Evolutionary conservation across 1,284 basidiomycete genomes (phyloP).

Genomic region (Cryptococcus hybrid): DNA sequence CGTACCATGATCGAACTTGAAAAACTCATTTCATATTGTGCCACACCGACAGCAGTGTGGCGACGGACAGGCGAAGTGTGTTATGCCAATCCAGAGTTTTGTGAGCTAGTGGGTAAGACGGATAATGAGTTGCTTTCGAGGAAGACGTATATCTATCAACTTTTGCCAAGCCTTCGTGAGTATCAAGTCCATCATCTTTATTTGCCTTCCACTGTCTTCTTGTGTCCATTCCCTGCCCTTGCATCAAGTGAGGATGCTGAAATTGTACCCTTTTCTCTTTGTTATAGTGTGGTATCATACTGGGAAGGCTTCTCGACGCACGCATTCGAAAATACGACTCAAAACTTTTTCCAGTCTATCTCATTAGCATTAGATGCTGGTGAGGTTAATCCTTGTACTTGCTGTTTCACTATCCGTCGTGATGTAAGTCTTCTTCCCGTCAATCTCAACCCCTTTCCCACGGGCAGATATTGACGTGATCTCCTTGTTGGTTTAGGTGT

Average conservation of each 20-base stretch:
- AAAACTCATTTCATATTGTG: constrained; percentile 94
- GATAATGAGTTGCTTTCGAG: constrained; percentile 75
- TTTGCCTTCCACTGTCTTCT: too few species aligned
- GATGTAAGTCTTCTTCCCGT: constrained; percentile 62
- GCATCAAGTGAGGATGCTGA: too few species aligned
- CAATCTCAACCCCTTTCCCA: neutral
- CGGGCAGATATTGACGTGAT: too few species aligned
- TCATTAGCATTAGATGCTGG: constrained; percentile 53
- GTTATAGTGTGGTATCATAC: constrained; percentile 65
- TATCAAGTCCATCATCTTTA: neutral
- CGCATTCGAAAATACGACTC: constrained; percentile 92
- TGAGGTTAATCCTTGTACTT: constrained; percentile 65
- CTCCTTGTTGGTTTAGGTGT: constrained; percentile 22
- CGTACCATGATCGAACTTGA: constrained; percentile 90
- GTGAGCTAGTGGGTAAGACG: constrained; percentile 86
- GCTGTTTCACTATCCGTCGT: constrained; percentile 88
- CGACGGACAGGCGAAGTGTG: constrained; percentile 96
- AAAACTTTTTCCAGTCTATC: constrained; percentile 89
- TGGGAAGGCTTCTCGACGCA: constrained; percentile 94
- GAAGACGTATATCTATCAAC: constrained; percentile 83
- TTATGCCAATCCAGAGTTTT: constrained; percentile 94
- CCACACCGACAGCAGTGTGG: constrained; percentile 99
- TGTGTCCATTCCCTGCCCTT: too few species aligned
- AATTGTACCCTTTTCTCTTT: too few species aligned
- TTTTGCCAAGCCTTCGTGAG: constrained; percentile 76